Evolutionary conservation across 2,329 filamentous ascomycete species (phyloP), one percentile per base, ranked within the genome.

Genomic region (Hymenoscyphus scutula): DNA sequence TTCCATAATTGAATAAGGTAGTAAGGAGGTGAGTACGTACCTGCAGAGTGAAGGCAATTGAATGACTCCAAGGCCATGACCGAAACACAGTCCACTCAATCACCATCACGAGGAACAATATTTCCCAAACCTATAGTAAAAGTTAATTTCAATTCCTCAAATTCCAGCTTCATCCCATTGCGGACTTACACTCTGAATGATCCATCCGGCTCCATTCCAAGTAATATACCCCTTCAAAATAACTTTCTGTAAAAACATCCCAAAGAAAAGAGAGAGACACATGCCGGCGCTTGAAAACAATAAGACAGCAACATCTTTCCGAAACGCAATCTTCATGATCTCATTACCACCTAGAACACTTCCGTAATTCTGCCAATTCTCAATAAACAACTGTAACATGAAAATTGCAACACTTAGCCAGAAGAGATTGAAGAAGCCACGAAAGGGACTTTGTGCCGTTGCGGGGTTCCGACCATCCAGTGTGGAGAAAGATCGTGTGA

Each of bases 371-470:
- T 81, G 81, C 81, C 86, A 92, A 70, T 92, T 93, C 48, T 84
- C 80, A 34, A 84, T 84, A 0, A 82, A 87, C 56, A 90, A 85
- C 71, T 86, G 86, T 37, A 89, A 70, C 62, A 92, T 82, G 68
- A 89, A 82, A 53, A 92, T 73, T 6, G 83, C 81, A 65, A 91
- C 85, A 8, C 82, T 81, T 55, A 92, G 82, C 89, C 90, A 93
- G 74, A 92, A 92, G 0, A 94, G 78, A 0, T 87, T 90, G 71
- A 90, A 92, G 77, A 93, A 93, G 32, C 90, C 90, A 72, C 89
- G 85, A 69, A 92, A 93, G 0, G 87, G 87, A 51, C 86, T 91
- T 56, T 87, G 85, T 3, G 83, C 81, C 1, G 84, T 83, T 1
- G 78, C 77, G 5, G 82, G 80, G 70, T 92, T 92, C 67, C 90